A percentile compares a stretch with the other conserved stretches of the same genome.
phyloP scores from a whole-genome alignment of 495 filamentous ascomycete genomes.

The Aspergillus conjunctus region DNA sequence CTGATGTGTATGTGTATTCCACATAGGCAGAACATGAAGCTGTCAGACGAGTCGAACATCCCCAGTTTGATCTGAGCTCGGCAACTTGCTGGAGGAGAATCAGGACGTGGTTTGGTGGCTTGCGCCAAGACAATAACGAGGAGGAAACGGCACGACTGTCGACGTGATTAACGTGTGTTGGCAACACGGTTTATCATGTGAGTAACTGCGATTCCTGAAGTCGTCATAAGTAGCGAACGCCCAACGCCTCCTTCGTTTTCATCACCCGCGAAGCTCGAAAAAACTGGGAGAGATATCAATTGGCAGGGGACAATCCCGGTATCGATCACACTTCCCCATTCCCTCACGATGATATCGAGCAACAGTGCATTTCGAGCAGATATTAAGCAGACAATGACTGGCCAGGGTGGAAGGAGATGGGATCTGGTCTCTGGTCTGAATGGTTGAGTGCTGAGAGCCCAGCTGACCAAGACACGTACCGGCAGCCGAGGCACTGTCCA shows the following conservation, averaged over 20 bases:
- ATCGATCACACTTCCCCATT: neutral
- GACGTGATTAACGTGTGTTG: neutral
- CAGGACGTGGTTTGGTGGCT: too few species aligned
- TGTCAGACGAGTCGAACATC: neutral
- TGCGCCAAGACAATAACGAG: too few species aligned
- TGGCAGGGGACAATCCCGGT: neutral
- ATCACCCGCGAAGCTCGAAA: neutral
- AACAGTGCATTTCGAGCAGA: neutral
- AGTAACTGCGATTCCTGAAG: neutral
- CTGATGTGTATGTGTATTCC: neutral
- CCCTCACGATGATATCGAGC: neutral
- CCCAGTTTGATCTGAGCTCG: neutral
- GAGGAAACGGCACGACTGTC: too few species aligned
- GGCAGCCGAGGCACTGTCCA: slow-evolving; percentile 8
- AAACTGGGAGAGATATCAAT: neutral
- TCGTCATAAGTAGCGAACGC: neutral
- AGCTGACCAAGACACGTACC: neutral
- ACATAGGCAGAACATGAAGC: neutral
- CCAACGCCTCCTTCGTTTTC: neutral
- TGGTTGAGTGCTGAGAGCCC: neutral
- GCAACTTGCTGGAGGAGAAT: too few species aligned
- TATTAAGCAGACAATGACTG: neutral
- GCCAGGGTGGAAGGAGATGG: neutral
- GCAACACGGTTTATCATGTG: neutral
- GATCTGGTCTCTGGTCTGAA: neutral